Conservation (phyloP, 495 filamentous ascomycete species). For the Penicillium canescens region DNA sequence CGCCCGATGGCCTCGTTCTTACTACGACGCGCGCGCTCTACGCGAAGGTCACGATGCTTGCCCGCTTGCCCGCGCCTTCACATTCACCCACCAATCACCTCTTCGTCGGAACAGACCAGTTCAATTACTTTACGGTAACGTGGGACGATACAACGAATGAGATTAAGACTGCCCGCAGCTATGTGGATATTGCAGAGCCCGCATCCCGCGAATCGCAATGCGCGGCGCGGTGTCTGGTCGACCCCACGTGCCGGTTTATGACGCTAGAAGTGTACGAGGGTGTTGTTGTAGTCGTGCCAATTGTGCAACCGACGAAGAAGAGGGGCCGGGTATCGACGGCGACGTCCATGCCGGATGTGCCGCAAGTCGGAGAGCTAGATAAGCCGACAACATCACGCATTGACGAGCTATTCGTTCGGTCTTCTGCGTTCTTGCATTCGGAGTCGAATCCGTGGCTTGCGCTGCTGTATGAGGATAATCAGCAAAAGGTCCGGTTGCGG, state of each 20-base stretch:
- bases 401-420: constrained; percentile 82
- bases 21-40: constrained; percentile 68
- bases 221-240: constrained; percentile 74
- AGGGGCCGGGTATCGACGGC: constrained; percentile 25
- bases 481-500: constrained; percentile 62
- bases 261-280: constrained; percentile 88
- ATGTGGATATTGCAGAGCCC: constrained; percentile 74
- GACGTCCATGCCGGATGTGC: constrained; percentile 29
- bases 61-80: constrained; percentile 70
- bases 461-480: constrained; percentile 75
- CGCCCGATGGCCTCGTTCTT: constrained; percentile 59
- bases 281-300: constrained; percentile 72
- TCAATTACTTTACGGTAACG: constrained; percentile 81
- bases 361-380: constrained; percentile 59
- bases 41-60: constrained; percentile 82
- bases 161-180: constrained; percentile 68
- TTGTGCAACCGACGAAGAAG: constrained; percentile 64
- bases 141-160: constrained; percentile 70
- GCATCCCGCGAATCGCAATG: constrained; percentile 76
- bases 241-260: constrained; percentile 80
- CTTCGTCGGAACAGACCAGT: constrained; percentile 88
- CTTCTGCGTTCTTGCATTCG: constrained; percentile 77
- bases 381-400: constrained; percentile 73
- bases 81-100: constrained; percentile 78
- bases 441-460: constrained; percentile 75